These are phyloP conservation scores for Leccinum variicolor DNA, from an alignment of 768 basidiomycete species.

Conservation along the genomic window DNA sequence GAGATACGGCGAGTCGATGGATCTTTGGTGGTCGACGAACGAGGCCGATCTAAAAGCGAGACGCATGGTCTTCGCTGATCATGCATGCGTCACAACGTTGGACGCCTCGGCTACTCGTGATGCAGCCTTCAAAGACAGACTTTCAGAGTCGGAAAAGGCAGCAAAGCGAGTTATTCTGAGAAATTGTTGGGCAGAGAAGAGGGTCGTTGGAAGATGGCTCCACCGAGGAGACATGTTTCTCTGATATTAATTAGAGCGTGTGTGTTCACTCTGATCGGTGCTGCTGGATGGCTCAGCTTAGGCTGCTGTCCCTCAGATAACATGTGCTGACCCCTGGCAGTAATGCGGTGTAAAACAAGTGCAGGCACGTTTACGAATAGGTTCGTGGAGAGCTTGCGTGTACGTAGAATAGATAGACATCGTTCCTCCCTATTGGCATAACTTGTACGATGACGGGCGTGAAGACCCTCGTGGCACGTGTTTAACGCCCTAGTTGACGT, in stretches of 20 bases:
- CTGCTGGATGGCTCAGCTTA: constrained; percentile 2
- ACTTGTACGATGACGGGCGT: neutral
- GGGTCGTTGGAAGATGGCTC: constrained; percentile 19
- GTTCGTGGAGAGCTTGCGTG: constrained; percentile 4
- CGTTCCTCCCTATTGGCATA: constrained; percentile 8
- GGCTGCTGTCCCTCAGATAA: neutral
- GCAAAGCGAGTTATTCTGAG: constrained; percentile 24
- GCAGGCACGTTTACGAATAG: neutral
- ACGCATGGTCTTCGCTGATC: constrained; percentile 35
- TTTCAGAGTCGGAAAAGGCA: constrained; percentile 18
- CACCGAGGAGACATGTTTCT: constrained; percentile 25
- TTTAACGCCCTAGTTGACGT: constrained; percentile 6
- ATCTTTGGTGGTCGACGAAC: constrained; percentile 40
- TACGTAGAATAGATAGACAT: constrained; percentile 18
- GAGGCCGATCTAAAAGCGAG: constrained; percentile 29
- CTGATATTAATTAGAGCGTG: constrained; percentile 25
- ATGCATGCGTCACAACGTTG: constrained; percentile 40
- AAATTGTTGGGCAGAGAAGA: constrained; percentile 27
- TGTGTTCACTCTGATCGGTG: constrained; percentile 15
- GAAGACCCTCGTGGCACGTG: constrained; percentile 20
- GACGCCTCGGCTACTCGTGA: constrained; percentile 16
- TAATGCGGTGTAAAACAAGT: neutral
- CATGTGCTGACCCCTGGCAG: neutral
- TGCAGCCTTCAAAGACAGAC: constrained; percentile 20
- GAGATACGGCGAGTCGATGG: constrained; percentile 29